These are phyloP conservation scores for Syncephalastrum sp. DNA, from an alignment of 371 early-diverging fungal genomes.

Conservation along the genomic window DNA sequence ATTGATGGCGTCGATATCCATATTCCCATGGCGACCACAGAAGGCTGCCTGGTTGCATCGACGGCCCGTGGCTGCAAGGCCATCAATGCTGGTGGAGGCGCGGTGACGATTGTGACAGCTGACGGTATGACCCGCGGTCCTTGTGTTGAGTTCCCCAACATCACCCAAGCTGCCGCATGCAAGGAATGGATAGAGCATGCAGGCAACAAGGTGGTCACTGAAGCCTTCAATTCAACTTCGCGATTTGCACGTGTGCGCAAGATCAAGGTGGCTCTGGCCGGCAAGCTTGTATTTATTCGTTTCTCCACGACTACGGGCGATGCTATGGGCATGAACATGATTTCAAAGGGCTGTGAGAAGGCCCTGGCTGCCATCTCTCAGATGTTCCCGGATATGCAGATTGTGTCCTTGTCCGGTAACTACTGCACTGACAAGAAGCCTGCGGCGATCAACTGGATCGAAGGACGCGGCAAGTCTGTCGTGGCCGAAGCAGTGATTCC, in stretches of 20 bases:
- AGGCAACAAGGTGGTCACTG: conserved; percentile 66
- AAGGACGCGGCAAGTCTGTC: conserved; percentile 95
- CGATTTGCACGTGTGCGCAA: conserved; percentile 83
- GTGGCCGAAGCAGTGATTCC: conserved; percentile 88
- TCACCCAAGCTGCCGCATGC: conserved; percentile 66
- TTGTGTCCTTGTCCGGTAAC: conserved; percentile 89
- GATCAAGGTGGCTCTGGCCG: conserved; percentile 86
- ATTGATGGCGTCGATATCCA: conserved; percentile 79
- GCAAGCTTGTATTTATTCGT: conserved; percentile 78
- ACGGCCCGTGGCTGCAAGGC: conserved; percentile 95
- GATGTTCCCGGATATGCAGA: conserved; percentile 72
- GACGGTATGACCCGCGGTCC: conserved; percentile 97
- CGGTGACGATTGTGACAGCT: conserved; percentile 75
- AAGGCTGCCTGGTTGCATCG: conserved; percentile 92
- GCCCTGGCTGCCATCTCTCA: conserved; percentile 61
- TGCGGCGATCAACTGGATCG: conserved; percentile 96
- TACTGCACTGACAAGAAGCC: conserved; percentile 98
- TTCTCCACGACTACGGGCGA: conserved; percentile 94
- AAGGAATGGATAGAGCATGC: conserved; percentile 77
- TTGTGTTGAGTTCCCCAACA: conserved; percentile 79
- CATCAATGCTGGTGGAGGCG: conserved; percentile 88
- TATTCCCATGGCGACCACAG: conserved; percentile 97
- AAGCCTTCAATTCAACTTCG: conserved; percentile 85
- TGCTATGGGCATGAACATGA: conserved; percentile 99
- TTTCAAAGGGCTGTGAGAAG: conserved; percentile 92